Base-by-base conservation (phyloP, 2,329 filamentous ascomycete species). In the Fusarium nanum region DNA sequence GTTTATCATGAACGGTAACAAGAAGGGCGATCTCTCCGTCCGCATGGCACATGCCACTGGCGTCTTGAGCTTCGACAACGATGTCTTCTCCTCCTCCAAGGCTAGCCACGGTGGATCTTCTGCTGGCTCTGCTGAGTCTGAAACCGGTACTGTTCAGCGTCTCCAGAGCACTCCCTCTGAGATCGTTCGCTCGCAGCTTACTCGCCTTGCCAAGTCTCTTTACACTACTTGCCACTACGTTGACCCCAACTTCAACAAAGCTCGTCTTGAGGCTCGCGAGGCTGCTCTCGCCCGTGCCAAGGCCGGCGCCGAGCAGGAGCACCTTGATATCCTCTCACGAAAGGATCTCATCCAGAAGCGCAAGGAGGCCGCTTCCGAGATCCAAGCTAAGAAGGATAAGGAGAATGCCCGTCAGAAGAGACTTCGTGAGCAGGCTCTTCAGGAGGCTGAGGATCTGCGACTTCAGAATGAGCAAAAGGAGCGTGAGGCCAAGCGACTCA, bases 1-100 rank as follows among this genome's bases (percentile, higher is more conserved):
- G 85, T 99, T 99, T 87, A 98, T 99, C 87, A 99, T 99, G 96
- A 99, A 99, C 82, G 96, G 96, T 70, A 98, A 97, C 88, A 99
- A 99, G 90, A 99, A 99, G 89, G 96, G 96, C 60, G 96, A 99
- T 76, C 88, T 99, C 47, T 92, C 96, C 56, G 97, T 99, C 76
- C 94, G 96, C 67, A 93, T 98, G 82, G 93, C 98, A 79, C 96
- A 99, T 79, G 94, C 94, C 67, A 95, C 94, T 56, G 94, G 96
- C 65, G 93, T 98, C 52, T 89, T 99, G 65, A 98, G 94, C 80
- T 99, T 99, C 76, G 96, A 99, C 81, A 97, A 93, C 57, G 96
- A 99, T 80, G 94, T 99, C 72, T 98, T 99, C 86, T 97, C 96
- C 37, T 98, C 96, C 18, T 91, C 94, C 77, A 98, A 97, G 86